A percentile compares a stretch with the other conserved stretches of the same genome.
Conservation (phyloP, 2,329 filamentous ascomycete species). For the Lasiodiplodia gonubiensis region DNA sequence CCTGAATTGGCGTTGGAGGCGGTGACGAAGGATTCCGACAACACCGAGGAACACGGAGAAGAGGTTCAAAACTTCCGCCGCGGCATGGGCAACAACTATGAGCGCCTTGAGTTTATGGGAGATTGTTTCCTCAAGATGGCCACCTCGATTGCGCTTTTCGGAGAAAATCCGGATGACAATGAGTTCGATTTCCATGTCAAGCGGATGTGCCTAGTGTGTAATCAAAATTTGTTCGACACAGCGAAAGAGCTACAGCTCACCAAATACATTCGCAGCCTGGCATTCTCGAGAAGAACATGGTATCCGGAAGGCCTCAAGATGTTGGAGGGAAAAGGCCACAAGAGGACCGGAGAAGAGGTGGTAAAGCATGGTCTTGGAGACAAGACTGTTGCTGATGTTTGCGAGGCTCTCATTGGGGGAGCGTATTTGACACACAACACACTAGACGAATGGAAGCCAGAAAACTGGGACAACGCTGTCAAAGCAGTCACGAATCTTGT, state of each 20-base stretch:
- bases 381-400: conserved; percentile 93
- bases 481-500: conserved; percentile 74
- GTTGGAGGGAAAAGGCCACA: conserved; percentile 71
- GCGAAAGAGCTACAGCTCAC: conserved; percentile 71
- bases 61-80: conserved; percentile 75
- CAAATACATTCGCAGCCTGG: conserved; percentile 80
- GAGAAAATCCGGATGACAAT: conserved; percentile 74
- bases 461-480: conserved; percentile 65
- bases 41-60: conserved; percentile 72
- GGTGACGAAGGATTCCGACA: conserved; percentile 90
- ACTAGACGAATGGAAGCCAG: conserved; percentile 47
- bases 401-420: conserved; percentile 91
- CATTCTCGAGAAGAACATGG: conserved; percentile 79
- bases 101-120: conserved; percentile 89
- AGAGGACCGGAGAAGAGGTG: conserved; percentile 50
- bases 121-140: conserved; percentile 96
- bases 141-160: conserved; percentile 86
- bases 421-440: conserved; percentile 66
- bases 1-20: conserved; percentile 81
- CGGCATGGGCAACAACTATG: conserved; percentile 94
- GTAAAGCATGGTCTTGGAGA: conserved; percentile 74
- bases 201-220: conserved; percentile 90
- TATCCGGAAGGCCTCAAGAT: conserved; percentile 82
- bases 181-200: conserved; percentile 90
- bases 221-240: conserved; percentile 82